Conservation (phyloP, 1,284 basidiomycete genomes). For the Quambalaria eucalypti region DNA sequence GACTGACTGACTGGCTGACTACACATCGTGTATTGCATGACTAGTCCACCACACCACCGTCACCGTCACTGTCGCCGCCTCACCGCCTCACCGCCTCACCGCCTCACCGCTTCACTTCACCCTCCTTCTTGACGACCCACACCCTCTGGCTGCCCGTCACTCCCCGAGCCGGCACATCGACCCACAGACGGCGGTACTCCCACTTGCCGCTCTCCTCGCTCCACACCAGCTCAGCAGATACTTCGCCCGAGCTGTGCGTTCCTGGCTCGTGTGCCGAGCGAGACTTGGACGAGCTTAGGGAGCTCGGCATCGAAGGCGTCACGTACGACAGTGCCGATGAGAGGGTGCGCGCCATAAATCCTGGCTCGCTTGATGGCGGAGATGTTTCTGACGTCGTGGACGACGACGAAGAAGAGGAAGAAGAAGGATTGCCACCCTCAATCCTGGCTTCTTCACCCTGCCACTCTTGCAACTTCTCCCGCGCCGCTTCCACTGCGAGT, state of each 20-base stretch:
- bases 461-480: background rate
- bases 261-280: conserved; percentile 1
- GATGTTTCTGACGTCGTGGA: too few relatives aligned
- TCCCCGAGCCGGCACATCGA: background rate
- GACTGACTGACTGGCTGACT: too few relatives aligned
- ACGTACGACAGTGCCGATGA: conserved; percentile 3
- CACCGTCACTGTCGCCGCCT: too few relatives aligned
- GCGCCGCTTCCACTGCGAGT: background rate
- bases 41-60: too few relatives aligned
- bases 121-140: conserved; percentile 1
- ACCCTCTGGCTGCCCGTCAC: background rate
- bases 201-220: background rate
- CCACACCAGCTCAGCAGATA: conserved; percentile 12
- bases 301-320: background rate
- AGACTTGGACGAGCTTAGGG: background rate
- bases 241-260: background rate
- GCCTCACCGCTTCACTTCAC: background rate
- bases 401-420: too few relatives aligned
- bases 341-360: background rate
- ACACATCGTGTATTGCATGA: too few relatives aligned
- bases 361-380: too few relatives aligned
- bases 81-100: too few relatives aligned
- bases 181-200: background rate
- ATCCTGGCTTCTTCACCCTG: background rate
- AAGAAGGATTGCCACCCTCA: too few relatives aligned